These are phyloP conservation scores for Cynara cardunculus DNA, from an alignment of 129 eudicot genomes.

Conservation along the genomic window DNA sequence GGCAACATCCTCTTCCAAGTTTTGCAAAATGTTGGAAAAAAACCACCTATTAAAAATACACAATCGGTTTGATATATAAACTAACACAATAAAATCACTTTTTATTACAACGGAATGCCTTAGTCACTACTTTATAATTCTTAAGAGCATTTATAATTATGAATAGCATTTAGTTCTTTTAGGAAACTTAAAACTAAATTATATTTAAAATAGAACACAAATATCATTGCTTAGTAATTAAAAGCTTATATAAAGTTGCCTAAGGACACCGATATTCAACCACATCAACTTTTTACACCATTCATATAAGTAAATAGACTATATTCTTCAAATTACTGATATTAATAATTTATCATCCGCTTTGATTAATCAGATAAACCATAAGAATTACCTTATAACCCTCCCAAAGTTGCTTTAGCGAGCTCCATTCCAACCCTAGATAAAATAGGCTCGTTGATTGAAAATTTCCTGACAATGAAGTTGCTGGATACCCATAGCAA, in stretches of 20 bases:
- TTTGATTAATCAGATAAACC: too few species aligned
- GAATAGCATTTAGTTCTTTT: too few species aligned
- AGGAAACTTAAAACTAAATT: too few species aligned
- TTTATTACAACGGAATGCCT: too few species aligned
- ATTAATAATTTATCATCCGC: neutral
- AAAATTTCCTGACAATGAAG: neutral
- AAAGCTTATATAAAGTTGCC: neutral
- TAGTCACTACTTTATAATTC: too few species aligned
- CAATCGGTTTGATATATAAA: neutral
- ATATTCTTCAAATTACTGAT: too few species aligned
- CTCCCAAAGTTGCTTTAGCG: neutral
- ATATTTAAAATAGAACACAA: too few species aligned
- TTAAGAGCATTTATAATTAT: too few species aligned
- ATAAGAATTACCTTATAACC: neutral
- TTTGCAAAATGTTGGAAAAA: neutral
- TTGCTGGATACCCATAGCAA: neutral
- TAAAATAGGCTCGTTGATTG: neutral
- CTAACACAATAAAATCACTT: neutral
- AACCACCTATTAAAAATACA: too few species aligned
- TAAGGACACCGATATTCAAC: neutral
- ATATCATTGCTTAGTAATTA: too few species aligned
- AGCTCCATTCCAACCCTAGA: neutral
- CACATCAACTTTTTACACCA: too few species aligned
- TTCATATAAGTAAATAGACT: too few species aligned
- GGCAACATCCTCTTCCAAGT: neutral